Evolutionary conservation across 108 stramenopile genomes (phyloP).

Genomic region (Discostella stelligeroides): DNA sequence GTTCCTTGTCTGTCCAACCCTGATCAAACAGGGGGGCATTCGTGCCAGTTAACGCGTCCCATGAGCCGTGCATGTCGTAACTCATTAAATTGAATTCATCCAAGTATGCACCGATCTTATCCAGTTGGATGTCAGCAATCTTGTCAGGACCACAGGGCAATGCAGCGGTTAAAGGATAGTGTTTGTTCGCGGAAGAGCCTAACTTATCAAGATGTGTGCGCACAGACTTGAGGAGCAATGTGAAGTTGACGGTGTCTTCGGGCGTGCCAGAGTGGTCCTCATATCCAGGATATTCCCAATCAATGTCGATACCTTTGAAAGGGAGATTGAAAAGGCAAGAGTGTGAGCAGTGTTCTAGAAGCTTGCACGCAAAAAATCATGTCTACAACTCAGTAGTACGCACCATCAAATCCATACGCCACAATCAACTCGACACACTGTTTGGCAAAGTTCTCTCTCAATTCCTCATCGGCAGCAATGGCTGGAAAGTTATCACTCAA

Average conservation of each 20-base stretch:
- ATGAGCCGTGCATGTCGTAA: conserved; percentile 47
- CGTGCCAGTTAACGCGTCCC: conserved; percentile 34
- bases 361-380: too few relatives aligned
- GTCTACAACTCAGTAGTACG: not conserved
- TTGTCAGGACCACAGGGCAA: conserved; percentile 45
- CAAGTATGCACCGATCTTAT: conserved; percentile 18
- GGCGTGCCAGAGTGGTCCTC: conserved; percentile 46
- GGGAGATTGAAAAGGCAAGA: not conserved
- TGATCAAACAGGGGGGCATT: conserved; percentile 49
- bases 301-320: conserved; percentile 27
- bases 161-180: conserved; percentile 34
- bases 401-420: conserved; percentile 42
- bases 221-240: conserved; percentile 31
- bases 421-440: conserved; percentile 42
- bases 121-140: conserved; percentile 33
- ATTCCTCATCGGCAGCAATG: conserved; percentile 25
- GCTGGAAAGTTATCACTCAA: conserved; percentile 47
- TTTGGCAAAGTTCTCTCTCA: conserved; percentile 27
- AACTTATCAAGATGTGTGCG: conserved; percentile 20
- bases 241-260: conserved; percentile 41
- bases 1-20: conserved; percentile 30
- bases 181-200: not conserved
- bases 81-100: conserved; percentile 38
- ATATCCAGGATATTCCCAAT: conserved; percentile 44
- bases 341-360: not conserved